Base-by-base conservation (phyloP, 1,284 basidiomycete species). In the Apiotrichum domesticum region DNA sequence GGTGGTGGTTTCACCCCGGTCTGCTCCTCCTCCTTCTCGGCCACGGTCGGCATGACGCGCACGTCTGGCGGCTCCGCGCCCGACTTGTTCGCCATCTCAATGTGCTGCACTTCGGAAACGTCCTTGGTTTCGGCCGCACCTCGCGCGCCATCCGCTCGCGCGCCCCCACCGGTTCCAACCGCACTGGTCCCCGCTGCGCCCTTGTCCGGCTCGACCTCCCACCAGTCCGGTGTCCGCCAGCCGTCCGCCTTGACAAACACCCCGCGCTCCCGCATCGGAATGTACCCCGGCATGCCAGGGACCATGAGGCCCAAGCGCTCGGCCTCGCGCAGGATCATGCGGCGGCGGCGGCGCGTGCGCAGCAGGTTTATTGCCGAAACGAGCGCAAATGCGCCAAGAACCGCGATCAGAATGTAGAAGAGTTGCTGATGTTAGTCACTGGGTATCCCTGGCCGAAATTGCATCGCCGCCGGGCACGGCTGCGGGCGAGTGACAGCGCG, bases 381-480 rank as follows among this genome's bases (percentile, higher is more conserved):
- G 39, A 72, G 34, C 10, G 62, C 70, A 46, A 75, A 75, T 3
- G 68, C 72, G 41, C 57, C 58, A 34, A 75, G 58, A 2, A 75
- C 61, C 43, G 72, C 73, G 45, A 75, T 74, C 46, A 75, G 66
- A 51, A 75, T 75, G 63, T 75, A 75, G 62, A 75, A 75, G 2
- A 75, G 65, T 68, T 66, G 63, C 41, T 40, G 40, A 21, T 21
- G 21, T 21, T 21, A 21, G 21, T 21, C 21, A 21, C 21, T 21
- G 21, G 21, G 21, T 21, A 21, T 21, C 21, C 21, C 21, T 21
- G 21, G 21, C 21, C 21, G 21, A 21, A 21, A 21, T 21, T 21
- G 21, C 21, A 21, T 21, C 21, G 21, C 21, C 21, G 21, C 21
- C 21, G 21, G 21, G 21, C 21, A 21, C 21, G 21, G 21, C 21